phyloP scores from a whole-genome alignment of 495 filamentous ascomycete species.

The Aspergillus saccharolyticus region DNA sequence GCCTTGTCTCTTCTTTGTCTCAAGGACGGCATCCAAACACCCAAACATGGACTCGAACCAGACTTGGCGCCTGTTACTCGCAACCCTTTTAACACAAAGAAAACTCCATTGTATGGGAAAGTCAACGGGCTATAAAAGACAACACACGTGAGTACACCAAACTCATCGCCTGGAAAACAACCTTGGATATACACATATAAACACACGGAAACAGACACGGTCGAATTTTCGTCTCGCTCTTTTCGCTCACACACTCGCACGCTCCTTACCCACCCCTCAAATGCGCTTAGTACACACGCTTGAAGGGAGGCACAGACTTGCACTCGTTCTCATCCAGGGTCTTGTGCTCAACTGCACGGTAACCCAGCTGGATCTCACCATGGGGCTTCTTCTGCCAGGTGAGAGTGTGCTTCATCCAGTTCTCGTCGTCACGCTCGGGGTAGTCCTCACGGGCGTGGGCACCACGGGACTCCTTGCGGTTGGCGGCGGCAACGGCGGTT shows the following conservation, averaged over 20 bases:
- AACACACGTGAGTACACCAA: conserved; percentile 41
- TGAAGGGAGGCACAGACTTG: conserved; percentile 81
- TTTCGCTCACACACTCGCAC: conserved; percentile 3
- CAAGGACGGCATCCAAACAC: neutral
- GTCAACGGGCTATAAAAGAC: conserved; percentile 38
- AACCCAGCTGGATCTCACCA: conserved; percentile 69
- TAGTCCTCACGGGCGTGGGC: conserved; percentile 94
- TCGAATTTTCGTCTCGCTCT: conserved; percentile 36
- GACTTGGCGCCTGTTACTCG: neutral
- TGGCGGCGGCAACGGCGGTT: conserved; percentile 79
- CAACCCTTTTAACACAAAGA: conserved; percentile 11
- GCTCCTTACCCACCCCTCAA: neutral
- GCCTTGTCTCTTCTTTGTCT: neutral
- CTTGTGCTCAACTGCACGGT: conserved; percentile 68
- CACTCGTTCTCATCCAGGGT: conserved; percentile 89
- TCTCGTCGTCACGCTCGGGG: conserved; percentile 84
- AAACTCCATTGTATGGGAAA: conserved; percentile 28
- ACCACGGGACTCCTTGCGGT: conserved; percentile 89
- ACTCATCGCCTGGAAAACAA: conserved; percentile 40
- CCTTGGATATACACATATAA: conserved; percentile 47
- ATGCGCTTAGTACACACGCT: conserved; percentile 65
- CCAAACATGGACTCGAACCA: neutral
- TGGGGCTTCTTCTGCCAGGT: conserved; percentile 88
- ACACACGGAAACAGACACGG: conserved; percentile 37
- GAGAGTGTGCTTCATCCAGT: conserved; percentile 99